Base-by-base conservation (phyloP, 108 stramenopile genomes). In the Cyclotella sp. region DNA sequence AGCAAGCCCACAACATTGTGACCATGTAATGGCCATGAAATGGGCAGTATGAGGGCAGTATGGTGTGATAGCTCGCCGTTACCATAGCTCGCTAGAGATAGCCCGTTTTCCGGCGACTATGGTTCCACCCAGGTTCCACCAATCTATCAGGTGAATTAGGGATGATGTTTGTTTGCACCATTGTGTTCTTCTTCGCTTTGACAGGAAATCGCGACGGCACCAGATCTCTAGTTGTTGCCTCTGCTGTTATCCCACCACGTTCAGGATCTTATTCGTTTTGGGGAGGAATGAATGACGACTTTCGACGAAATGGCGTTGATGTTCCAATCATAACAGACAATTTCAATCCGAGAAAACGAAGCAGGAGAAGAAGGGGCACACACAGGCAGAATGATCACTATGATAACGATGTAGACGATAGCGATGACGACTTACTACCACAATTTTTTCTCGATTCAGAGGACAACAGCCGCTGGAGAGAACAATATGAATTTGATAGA, bases 271-370 rank as follows among this genome's bases (percentile, higher is more conserved):
- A 68, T 24, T 24, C 53, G 9, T 70, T 68, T 70, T 64, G 59
- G 68, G 21, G 68, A 22, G 46, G 65, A 15, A 42, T 59, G 22
- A 72, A 61, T 19, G 46, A 29, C 44, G 19, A 30, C 39, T 58
- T 58, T 68, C 64, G 29, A 49, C 44, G 60, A 13, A 30, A 19
- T 66, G 61, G 63, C 43, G 72, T 51, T 43, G 80, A 81, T 54
- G 60, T 81, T 15, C 80, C 80, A 18, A 79, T 79, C 43, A 65
- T 79, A 26, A 51, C 55, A 34, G 78, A 73, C 27, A 46, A 53
- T 21, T 39, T 46, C 28, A 44, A 16, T 2, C 0, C 53, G 22
- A 43, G 21, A 24, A 58, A 45, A 47, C 24, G 10, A 28, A 16
- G 26, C 18, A 41, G 42, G 43, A 40, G 57, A 66, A 54, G 45